Evolutionary conservation across 2,329 filamentous ascomycete genomes (phyloP).

Genomic region (Sordariomycetes sp.): DNA sequence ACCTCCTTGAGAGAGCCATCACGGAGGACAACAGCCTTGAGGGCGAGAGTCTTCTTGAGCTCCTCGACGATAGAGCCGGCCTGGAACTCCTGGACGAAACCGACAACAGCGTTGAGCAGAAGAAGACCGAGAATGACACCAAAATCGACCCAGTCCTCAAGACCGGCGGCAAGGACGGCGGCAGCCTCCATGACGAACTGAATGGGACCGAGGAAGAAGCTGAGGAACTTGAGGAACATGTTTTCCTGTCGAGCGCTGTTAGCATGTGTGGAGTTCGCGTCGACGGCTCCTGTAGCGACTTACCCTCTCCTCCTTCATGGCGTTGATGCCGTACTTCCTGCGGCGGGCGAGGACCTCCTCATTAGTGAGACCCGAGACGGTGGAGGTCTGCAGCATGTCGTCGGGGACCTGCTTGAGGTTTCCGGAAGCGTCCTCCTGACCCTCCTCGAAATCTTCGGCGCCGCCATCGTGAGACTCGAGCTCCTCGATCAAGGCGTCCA

Average conservation of each 20-base stretch:
- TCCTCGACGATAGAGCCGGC: constrained; percentile 84
- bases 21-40: constrained; percentile 79
- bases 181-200: constrained; percentile 91
- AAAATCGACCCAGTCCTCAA: constrained; percentile 85
- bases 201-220: constrained; percentile 78
- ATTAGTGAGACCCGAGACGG: constrained; percentile 53
- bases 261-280: neutral
- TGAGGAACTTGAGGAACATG: constrained; percentile 66
- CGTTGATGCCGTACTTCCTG: constrained; percentile 69
- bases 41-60: constrained; percentile 77
- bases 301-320: constrained; percentile 80
- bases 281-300: neutral
- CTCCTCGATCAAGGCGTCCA: constrained; percentile 77
- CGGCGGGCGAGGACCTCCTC: constrained; percentile 49
- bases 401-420: constrained; percentile 55
- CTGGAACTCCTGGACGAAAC: constrained; percentile 83
- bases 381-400: constrained; percentile 66
- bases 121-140: constrained; percentile 79
- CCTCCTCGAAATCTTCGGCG: constrained; percentile 33
- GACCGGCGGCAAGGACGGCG: constrained; percentile 68
- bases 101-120: constrained; percentile 71
- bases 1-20: constrained; percentile 64
- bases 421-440: constrained; percentile 30
- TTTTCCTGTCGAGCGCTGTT: constrained; percentile 33
- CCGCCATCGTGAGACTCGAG: constrained; percentile 70